Conservation (phyloP, 1,139 yeast genomes). For the Candida sanyaensis region DNA sequence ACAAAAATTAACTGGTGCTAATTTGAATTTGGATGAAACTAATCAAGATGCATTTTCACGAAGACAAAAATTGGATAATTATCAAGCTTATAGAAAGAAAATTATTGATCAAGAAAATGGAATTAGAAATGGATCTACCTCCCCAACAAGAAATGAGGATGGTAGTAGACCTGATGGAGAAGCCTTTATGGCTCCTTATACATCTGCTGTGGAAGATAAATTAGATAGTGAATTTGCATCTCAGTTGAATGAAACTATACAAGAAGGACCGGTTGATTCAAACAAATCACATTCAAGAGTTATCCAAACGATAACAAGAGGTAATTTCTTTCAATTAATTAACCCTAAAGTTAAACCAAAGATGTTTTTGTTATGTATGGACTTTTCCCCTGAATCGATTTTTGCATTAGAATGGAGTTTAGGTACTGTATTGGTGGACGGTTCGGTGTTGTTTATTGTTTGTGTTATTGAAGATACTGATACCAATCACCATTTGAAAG, state of each 20-base stretch:
- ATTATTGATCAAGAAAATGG: slow-evolving; percentile 51
- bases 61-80: slow-evolving; percentile 45
- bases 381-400: slow-evolving; percentile 79
- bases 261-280: slow-evolving; percentile 64
- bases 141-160: slow-evolving; percentile 12
- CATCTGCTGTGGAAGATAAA: slow-evolving; percentile 70
- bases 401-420: slow-evolving; percentile 90
- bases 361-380: slow-evolving; percentile 76
- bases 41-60: slow-evolving; percentile 52
- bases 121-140: slow-evolving; percentile 8
- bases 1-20: slow-evolving; percentile 46
- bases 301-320: slow-evolving; percentile 71
- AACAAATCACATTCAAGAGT: slow-evolving; percentile 55
- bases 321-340: slow-evolving; percentile 60
- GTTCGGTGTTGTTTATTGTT: slow-evolving; percentile 77
- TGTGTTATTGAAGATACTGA: slow-evolving; percentile 77
- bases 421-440: slow-evolving; percentile 84
- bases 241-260: slow-evolving; percentile 57
- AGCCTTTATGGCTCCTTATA: slow-evolving; percentile 60
- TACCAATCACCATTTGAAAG: slow-evolving; percentile 44
- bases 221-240: slow-evolving; percentile 67
- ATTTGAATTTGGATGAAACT: slow-evolving; percentile 34
- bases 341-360: slow-evolving; percentile 57
- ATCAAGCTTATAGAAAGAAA: slow-evolving; percentile 52
- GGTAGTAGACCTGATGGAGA: slow-evolving; percentile 18